Base-by-base conservation (phyloP, 1,139 yeast species). In the Suhomyces bolitotheri region DNA sequence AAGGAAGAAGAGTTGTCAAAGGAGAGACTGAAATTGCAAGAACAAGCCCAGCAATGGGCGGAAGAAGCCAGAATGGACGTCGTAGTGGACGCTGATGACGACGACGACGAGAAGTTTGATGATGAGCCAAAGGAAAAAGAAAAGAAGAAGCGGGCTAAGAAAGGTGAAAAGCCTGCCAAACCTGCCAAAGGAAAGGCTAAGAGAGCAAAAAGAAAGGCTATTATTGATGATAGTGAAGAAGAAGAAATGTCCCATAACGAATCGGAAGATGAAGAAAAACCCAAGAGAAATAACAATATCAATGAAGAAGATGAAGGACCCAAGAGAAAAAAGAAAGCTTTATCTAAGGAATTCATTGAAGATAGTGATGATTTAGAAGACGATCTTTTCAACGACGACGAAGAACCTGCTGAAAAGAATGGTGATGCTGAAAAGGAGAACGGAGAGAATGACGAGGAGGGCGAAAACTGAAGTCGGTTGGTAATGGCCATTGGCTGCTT, bases 31-130 rank as follows among this genome's bases (percentile, higher is more conserved):
- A 73, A 66, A 39, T 67, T 87, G 37, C 95, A 85, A 54, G 88
- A 82, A 47, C 92, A 87, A 55, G 94, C 95, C 5, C 78, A 78
- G 49, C 82, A 82, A 54, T 82, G 94, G 92, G 85, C 84, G 24
- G 83, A 79, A 54, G 76, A 76, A 47, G 66, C 77, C 29, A 56
- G 73, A 42, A 47, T 54, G 49, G 53, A 55, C 30, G 54, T 61
- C 15, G 53, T 53, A 6, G 70, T 51, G 7, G 67, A 62, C 14
- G 71, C 62, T 5, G 65, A 62, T 4, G 64, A 60, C 16, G 66
- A 66, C 29, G 60, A 60, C 31, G 49, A 51, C 19, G 20, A 11
- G 22, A 47, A 51, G 31, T 58, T 58, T 36, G 51, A 60, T 19
- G 45, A 38, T 12, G 50, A 46, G n/a, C 52, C 46, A 27, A 43